Evolutionary conservation across 129 eudicot genomes (phyloP).

Genomic region (Helianthus tuberosus): DNA sequence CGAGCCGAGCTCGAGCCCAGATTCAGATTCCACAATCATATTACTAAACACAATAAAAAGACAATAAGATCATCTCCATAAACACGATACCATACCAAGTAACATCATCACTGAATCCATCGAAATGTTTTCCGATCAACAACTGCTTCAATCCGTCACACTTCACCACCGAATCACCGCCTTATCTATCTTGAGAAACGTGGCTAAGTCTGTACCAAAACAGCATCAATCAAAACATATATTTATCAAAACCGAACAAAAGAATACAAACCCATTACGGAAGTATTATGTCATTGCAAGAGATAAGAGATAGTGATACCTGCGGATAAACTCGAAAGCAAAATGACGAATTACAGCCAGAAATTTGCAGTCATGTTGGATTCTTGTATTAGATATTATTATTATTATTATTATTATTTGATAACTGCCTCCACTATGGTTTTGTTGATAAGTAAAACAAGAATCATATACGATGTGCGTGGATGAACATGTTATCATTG

Average conservation of each 20-base stretch:
- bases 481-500: slow-evolving; percentile 2
- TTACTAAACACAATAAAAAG: no score
- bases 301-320: not conserved
- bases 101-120: slow-evolving; percentile 2
- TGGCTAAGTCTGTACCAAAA: not conserved
- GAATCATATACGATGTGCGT: no score
- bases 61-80: not conserved
- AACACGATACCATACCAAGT: no score
- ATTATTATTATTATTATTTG: no score
- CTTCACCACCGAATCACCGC: not conserved
- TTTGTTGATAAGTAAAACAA: no score
- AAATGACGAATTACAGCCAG: not conserved
- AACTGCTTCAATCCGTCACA: not conserved
- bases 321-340: slow-evolving; percentile 7
- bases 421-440: no score
- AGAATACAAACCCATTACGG: slow-evolving; percentile 21
- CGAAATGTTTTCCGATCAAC: not conserved
- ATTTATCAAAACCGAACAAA: not conserved
- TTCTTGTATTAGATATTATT: slow-evolving; percentile 12
- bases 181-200: not conserved
- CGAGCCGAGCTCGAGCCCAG: no score
- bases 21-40: no score
- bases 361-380: not conserved
- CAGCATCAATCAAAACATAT: not conserved
- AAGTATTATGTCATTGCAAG: not conserved